Conservation (phyloP, 164 flowering plant species). For the Hamamelis virginiana region DNA sequence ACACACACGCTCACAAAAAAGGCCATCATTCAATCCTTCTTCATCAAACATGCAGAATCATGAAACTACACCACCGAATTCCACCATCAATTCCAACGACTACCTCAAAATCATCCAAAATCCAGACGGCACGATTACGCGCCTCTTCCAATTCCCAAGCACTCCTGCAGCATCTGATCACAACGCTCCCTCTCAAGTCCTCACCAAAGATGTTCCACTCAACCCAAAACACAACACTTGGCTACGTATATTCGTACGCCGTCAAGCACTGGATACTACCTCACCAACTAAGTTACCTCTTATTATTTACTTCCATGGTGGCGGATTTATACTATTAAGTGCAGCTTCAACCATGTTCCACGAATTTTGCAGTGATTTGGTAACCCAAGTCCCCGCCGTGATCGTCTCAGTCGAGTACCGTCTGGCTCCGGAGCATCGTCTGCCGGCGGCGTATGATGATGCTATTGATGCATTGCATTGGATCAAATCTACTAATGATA, state of each 20-base stretch:
- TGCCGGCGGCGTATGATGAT: slow-evolving; percentile 64
- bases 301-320: slow-evolving; percentile 48
- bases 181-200: slow-evolving; percentile 1
- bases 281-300: slow-evolving; percentile 34
- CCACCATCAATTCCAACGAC: background rate
- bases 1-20: too few species aligned
- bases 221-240: slow-evolving; percentile 28
- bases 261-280: background rate
- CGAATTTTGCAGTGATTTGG: slow-evolving; percentile 25
- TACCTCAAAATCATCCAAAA: slow-evolving; percentile 8
- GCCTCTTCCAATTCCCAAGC: background rate
- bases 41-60: too few species aligned
- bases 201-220: slow-evolving; percentile 28
- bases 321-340: slow-evolving; percentile 44
- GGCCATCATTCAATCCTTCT: too few species aligned
- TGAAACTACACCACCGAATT: background rate
- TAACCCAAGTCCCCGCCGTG: slow-evolving; percentile 17
- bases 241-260: slow-evolving; percentile 38
- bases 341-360: slow-evolving; percentile 19
- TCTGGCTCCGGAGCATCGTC: slow-evolving; percentile 54
- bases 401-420: slow-evolving; percentile 52
- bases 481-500: slow-evolving; percentile 23
- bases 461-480: slow-evolving; percentile 41
- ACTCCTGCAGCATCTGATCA: slow-evolving; percentile 13
- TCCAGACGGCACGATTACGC: slow-evolving; percentile 20